A percentile compares a stretch with the other conserved stretches of the same genome.
Evolutionary conservation across 2,329 filamentous ascomycete species (phyloP).

Genomic region (Penicillium sp.): DNA sequence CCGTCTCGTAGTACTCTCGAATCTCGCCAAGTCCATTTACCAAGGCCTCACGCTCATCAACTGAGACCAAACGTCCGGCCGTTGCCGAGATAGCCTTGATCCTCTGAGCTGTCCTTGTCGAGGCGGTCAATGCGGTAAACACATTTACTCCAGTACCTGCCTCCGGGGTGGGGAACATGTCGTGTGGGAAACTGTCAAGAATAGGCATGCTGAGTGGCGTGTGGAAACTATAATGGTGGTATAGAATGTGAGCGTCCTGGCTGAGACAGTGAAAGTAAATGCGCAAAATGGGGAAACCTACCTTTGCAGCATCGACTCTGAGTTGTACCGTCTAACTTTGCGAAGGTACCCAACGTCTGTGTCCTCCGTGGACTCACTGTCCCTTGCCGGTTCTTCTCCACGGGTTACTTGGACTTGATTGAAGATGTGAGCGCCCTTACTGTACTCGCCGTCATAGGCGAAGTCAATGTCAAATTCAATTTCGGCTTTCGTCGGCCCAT

Average conservation of each 20-base stretch:
- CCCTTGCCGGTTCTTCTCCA: constrained; percentile 21
- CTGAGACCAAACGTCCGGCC: constrained; percentile 59
- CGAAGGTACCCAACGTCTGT: constrained; percentile 31
- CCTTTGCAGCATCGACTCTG: constrained; percentile 38
- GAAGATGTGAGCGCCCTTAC: constrained; percentile 34
- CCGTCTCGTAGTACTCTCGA: constrained; percentile 83
- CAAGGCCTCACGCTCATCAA: constrained; percentile 83
- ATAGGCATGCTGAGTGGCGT: constrained; percentile 66
- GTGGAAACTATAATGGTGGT: constrained; percentile 32
- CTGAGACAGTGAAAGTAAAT: constrained; percentile 11
- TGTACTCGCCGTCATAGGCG: constrained; percentile 31
- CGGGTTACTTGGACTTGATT: constrained; percentile 39
- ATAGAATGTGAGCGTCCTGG: not conserved
- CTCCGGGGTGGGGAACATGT: constrained; percentile 61
- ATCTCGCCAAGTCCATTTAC: constrained; percentile 78
- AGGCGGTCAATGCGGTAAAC: constrained; percentile 66
- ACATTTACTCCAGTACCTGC: constrained; percentile 47
- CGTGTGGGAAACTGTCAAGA: constrained; percentile 76
- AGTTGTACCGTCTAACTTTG: constrained; percentile 35
- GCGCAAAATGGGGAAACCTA: constrained; percentile 15
- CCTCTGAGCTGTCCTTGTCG: constrained; percentile 68
- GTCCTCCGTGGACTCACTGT: constrained; percentile 13
- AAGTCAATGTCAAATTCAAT: constrained; percentile 43
- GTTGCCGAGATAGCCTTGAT: constrained; percentile 66
- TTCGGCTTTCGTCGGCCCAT: constrained; percentile 21